Conservation (phyloP, 2,329 filamentous ascomycete species). For the Diaporthe sp. region DNA sequence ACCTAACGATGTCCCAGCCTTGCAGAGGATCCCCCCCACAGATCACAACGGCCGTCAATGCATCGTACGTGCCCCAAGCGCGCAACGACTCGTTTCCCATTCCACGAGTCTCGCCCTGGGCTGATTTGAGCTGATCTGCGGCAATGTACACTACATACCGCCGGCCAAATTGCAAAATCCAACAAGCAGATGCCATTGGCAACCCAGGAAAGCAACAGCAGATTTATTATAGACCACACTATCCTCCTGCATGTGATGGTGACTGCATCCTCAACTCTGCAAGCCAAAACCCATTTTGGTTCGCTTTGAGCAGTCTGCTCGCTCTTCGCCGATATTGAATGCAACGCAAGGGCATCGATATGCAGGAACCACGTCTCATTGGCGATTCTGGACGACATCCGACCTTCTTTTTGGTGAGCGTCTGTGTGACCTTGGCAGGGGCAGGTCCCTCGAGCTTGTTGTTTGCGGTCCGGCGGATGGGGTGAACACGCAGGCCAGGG, state of each 20-base stretch:
- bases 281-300: not conserved
- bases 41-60: slow-evolving; percentile 12
- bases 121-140: not conserved
- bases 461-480: slow-evolving; percentile 21
- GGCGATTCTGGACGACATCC: slow-evolving; percentile 23
- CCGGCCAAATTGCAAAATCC: not conserved
- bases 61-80: slow-evolving; percentile 10
- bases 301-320: not conserved
- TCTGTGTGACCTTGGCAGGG: slow-evolving; percentile 27
- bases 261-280: not conserved
- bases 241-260: not conserved
- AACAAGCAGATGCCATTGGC: not conserved
- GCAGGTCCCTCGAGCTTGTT: slow-evolving; percentile 20
- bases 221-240: slow-evolving; percentile 9
- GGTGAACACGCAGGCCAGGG: slow-evolving; percentile 6
- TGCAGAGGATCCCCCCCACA: slow-evolving; percentile 11
- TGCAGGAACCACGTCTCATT: slow-evolving; percentile 26
- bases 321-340: slow-evolving; percentile 23
- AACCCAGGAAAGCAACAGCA: not conserved
- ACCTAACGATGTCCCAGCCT: not conserved
- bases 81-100: slow-evolving; percentile 15
- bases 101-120: not conserved
- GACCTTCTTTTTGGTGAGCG: slow-evolving; percentile 7
- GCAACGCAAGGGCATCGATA: slow-evolving; percentile 4
- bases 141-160: not conserved